Percentiles rank a stretch among this genome's conserved stretches.
These are phyloP conservation scores for Calonectria crousiana DNA, from an alignment of 2,329 filamentous ascomycete genomes.

Conservation along the genomic window DNA sequence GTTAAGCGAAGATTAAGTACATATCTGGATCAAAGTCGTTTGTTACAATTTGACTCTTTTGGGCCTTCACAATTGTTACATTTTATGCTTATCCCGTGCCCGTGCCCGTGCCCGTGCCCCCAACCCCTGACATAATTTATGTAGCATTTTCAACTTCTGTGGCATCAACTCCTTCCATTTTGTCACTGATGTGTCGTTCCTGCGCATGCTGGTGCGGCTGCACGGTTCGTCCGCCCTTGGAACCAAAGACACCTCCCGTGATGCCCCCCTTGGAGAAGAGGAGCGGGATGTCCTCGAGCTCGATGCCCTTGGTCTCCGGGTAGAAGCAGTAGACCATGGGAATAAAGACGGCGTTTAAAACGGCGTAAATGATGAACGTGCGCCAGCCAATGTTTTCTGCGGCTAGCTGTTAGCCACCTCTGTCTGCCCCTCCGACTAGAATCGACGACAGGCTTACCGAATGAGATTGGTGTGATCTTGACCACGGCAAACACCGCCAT, in stretches of 20 bases:
- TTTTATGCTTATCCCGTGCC: background rate
- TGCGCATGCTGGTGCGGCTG: conserved; percentile 24
- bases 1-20: background rate
- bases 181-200: conserved; percentile 5
- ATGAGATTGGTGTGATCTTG: conserved; percentile 82
- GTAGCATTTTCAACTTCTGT: conserved; percentile 12
- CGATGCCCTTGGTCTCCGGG: conserved; percentile 47
- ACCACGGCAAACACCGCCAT: conserved; percentile 52
- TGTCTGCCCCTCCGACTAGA: background rate
- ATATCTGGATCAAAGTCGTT: background rate
- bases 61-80: background rate
- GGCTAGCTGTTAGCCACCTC: background rate
- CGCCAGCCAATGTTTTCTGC: conserved; percentile 40
- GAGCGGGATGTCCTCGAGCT: conserved; percentile 55
- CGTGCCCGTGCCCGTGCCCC: no score
- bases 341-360: conserved; percentile 44
- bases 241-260: conserved; percentile 18
- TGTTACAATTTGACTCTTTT: background rate
- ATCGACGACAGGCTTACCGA: conserved; percentile 48
- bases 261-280: conserved; percentile 25
- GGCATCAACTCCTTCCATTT: background rate
- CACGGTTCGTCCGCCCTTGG: conserved; percentile 22
- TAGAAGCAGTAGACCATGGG: conserved; percentile 47
- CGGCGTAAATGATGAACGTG: conserved; percentile 47
- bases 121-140: background rate